A percentile compares a stretch with the other conserved stretches of the same genome.
phyloP scores from a whole-genome alignment of 208 protist genomes.

The Endotrypanum monterogeii region DNA sequence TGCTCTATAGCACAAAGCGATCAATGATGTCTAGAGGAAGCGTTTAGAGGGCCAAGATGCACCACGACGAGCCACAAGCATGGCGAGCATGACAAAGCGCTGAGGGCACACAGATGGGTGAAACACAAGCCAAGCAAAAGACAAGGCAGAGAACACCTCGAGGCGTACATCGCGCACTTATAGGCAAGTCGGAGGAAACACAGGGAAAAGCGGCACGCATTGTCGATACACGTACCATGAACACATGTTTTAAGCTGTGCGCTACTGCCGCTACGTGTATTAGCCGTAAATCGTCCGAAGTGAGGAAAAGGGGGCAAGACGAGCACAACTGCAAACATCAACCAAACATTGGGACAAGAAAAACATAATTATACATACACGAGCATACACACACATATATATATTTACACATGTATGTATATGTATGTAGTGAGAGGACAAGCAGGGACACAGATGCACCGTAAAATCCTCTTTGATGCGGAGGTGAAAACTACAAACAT shows the following conservation, averaged over 20 bases:
- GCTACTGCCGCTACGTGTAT: not conserved
- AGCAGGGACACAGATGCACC: too few species aligned
- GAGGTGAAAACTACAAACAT: too few species aligned
- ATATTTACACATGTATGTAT: too few species aligned
- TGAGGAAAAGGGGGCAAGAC: not conserved
- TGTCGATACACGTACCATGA: not conserved
- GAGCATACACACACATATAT: too few species aligned
- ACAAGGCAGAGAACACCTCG: not conserved
- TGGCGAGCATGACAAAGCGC: not conserved
- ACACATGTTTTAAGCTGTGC: not conserved
- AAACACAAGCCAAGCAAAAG: slow-evolving; percentile 13
- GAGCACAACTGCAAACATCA: not conserved
- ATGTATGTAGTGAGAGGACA: too few species aligned
- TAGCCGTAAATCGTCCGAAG: not conserved
- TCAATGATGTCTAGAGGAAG: not conserved
- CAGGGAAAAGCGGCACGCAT: not conserved
- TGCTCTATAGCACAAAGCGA: not conserved
- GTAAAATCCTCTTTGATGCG: too few species aligned
- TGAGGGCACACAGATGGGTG: not conserved
- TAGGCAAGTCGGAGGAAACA: not conserved
- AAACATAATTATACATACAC: not conserved
- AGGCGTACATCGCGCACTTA: not conserved
- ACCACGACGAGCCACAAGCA: not conserved
- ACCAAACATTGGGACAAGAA: not conserved
- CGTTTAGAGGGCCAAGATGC: too few species aligned